Evolutionary conservation across 2,329 filamentous ascomycete genomes (phyloP).

Genomic region (Mariannaea elegans): DNA sequence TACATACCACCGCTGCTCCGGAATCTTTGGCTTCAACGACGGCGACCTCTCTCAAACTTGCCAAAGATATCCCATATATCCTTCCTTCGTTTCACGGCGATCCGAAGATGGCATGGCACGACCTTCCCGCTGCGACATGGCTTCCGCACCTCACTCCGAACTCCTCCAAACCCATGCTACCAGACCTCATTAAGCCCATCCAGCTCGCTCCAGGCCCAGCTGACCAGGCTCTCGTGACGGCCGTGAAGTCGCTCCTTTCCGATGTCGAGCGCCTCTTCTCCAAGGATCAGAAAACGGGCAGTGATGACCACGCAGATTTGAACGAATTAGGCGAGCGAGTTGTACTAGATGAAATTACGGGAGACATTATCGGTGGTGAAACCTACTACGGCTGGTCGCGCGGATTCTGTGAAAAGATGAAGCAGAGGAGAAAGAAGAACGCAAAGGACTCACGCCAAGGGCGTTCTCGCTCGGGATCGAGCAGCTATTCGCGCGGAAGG

Average conservation of each 20-base stretch:
- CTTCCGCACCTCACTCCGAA: conserved; percentile 81
- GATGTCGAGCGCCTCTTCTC: conserved; percentile 76
- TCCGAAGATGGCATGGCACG: conserved; percentile 76
- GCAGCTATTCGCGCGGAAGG: conserved; percentile 39
- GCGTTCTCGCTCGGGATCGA: conserved; percentile 46
- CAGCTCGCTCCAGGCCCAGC: conserved; percentile 75
- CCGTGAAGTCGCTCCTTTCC: conserved; percentile 75
- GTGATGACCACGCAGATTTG: conserved; percentile 67
- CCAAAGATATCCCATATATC: conserved; percentile 70
- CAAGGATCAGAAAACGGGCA: conserved; percentile 56
- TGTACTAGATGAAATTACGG: conserved; percentile 71
- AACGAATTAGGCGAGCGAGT: conserved; percentile 78
- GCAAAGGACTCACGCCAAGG: conserved; percentile 38
- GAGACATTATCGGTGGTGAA: conserved; percentile 70
- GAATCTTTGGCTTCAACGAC: conserved; percentile 20
- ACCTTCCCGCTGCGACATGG: conserved; percentile 83
- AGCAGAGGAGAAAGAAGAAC: conserved; percentile 56
- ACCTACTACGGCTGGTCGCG: conserved; percentile 92
- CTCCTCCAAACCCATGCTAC: conserved; percentile 77
- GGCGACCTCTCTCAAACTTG: conserved; percentile 46
- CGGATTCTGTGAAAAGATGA: conserved; percentile 84
- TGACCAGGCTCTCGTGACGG: conserved; percentile 69
- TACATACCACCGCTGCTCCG: conserved; percentile 28
- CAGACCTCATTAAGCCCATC: conserved; percentile 75
- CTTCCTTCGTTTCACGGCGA: conserved; percentile 84